Base-by-base conservation (phyloP, 768 basidiomycete genomes). In the Leccinum uliginosum region DNA sequence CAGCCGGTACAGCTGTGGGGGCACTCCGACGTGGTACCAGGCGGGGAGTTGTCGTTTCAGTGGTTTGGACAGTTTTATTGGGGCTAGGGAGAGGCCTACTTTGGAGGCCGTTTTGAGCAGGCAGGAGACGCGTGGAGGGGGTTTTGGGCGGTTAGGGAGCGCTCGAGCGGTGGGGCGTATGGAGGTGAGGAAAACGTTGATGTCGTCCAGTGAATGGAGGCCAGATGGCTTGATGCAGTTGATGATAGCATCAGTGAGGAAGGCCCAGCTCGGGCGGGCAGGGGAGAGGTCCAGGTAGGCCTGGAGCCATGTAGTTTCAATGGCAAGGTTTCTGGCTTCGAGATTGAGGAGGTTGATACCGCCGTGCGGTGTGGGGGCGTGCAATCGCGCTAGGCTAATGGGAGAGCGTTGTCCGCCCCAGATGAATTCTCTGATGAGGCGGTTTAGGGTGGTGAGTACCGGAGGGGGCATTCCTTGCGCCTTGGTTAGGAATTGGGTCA, bases 381-480 rank as follows among this genome's bases (percentile, higher is more conserved):
- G 32, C 5, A 23, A 17, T 0, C 30, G 11, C 14, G 19, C 3
- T 1, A 49, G 6, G 3, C 26, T 40, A 2, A 54, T 8, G 11
- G 21, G 46, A 23, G 45, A 4, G 2, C 11, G 7, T 9, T 32
- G 1, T 1, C 26, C 32, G 0, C 55, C 44, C 65, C 67, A 68
- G 0, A 69, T 35, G 51, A 72, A 72, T 3, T 45, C 46, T 61
- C 2, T 2, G 0, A 57, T 53, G 2, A 57, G 40, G 27, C 66
- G 66, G 0, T 17, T 55, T 0, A 73, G 59, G 17, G 51, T 12
- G 8, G 51, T 19, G 1, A 64, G 60, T 0, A 68, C 48, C 0
- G 55, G 27, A 1, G 44, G 21, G 3, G 71, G 72, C 71, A 74
- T 74, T 0, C 67, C 68, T 44, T 72, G 73, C 0, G 71, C 72